These are phyloP conservation scores for Cryphonectria japonica DNA, from an alignment of 2,329 filamentous ascomycete species.

Conservation along the genomic window DNA sequence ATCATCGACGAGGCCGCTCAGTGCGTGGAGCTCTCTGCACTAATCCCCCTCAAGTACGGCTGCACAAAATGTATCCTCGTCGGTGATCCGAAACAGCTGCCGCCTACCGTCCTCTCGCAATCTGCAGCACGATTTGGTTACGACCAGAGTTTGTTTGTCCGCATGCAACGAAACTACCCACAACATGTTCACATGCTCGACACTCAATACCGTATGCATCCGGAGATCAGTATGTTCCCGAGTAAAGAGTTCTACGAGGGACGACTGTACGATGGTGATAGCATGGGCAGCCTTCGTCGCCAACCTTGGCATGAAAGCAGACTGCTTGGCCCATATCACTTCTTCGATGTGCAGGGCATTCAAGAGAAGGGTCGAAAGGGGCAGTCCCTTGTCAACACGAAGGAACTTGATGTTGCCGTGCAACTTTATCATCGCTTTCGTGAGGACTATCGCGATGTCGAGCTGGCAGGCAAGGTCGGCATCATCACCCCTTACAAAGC, in stretches of 20 bases:
- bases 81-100: conserved; percentile 95
- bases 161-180: conserved; percentile 93
- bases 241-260: conserved; percentile 92
- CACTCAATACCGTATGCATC: conserved; percentile 99
- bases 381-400: conserved; percentile 86
- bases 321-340: conserved; percentile 88
- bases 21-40: conserved; percentile 93
- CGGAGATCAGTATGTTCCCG: conserved; percentile 90
- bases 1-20: conserved; percentile 98
- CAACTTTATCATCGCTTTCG: conserved; percentile 80
- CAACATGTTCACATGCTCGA: conserved; percentile 92
- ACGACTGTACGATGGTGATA: conserved; percentile 78
- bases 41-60: conserved; percentile 97
- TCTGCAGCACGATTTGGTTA: conserved; percentile 92
- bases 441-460: conserved; percentile 68
- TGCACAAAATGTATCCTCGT: conserved; percentile 96
- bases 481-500: conserved; percentile 99
- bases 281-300: conserved; percentile 76
- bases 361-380: conserved; percentile 81
- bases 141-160: conserved; percentile 96
- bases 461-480: conserved; percentile 83
- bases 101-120: conserved; percentile 92
- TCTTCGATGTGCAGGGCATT: conserved; percentile 92
- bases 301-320: conserved; percentile 85
- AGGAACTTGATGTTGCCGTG: conserved; percentile 85